Evolutionary conservation across 352 stramenopile genomes (phyloP).

Genomic region (Phytopythium chamaehyphon): DNA sequence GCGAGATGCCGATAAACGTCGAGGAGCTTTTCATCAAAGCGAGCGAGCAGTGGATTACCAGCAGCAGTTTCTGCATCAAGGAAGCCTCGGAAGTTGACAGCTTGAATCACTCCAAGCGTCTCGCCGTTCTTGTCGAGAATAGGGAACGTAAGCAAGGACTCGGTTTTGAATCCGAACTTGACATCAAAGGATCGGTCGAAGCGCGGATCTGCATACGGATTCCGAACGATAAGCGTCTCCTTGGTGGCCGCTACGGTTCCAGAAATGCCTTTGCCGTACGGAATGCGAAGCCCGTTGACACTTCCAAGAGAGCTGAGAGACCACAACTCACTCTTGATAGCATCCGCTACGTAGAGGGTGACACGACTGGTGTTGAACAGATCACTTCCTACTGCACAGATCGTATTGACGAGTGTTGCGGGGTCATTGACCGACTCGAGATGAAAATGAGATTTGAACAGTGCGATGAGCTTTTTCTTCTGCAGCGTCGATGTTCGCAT

Average conservation of each 20-base stretch:
- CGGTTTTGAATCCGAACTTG: constrained; percentile 82
- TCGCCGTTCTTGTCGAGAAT: constrained; percentile 63
- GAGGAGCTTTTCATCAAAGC: constrained; percentile 62
- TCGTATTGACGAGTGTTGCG: constrained; percentile 64
- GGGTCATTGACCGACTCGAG: constrained; percentile 68
- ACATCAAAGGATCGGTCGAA: constrained; percentile 82
- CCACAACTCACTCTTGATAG: constrained; percentile 74
- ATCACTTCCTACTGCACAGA: constrained; percentile 59
- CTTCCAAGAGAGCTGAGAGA: constrained; percentile 64
- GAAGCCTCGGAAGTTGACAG: constrained; percentile 54
- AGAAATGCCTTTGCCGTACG: constrained; percentile 71
- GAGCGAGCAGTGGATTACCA: constrained; percentile 40
- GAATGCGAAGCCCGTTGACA: constrained; percentile 71
- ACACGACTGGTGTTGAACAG: constrained; percentile 71
- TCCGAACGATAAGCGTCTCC: constrained; percentile 51
- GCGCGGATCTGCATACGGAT: constrained; percentile 71
- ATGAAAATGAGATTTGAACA: constrained; percentile 64
- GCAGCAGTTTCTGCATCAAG: constrained; percentile 20
- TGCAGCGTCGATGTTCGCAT: constrained; percentile 53
- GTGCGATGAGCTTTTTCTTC: constrained; percentile 60
- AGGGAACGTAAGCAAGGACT: constrained; percentile 69
- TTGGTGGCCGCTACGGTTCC: constrained; percentile 60
- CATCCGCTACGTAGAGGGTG: constrained; percentile 70
- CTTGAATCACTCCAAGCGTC: constrained; percentile 62
- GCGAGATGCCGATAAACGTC: constrained; percentile 59